Evolutionary conservation across 192 early-diverging fungal species (phyloP), one percentile per base, ranked within the genome.

Genomic region (Coemansia sp.): DNA sequence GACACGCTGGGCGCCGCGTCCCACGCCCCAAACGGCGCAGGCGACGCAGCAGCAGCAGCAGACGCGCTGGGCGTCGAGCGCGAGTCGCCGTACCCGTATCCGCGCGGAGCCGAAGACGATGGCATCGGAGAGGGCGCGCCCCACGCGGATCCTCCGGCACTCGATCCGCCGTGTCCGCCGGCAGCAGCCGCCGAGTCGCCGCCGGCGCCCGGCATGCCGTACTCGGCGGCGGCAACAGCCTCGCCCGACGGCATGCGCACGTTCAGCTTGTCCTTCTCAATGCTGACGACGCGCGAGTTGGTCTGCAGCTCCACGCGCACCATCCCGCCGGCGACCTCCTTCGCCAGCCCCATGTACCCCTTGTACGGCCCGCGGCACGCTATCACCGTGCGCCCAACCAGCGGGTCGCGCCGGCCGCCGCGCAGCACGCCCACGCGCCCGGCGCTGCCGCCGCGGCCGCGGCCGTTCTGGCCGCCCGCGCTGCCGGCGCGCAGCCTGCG

Each of bases 271-370:
- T 87, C 85, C 63, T 88, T 89, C 22, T 90, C 88, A 3, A 98
- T 89, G n/a, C 82, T 91, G 32, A 99, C 85, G 21, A 93, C 85
- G 11, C 87, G 84, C 26, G 87, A 88, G 71, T 90, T 94, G 32
- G 96, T 97, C 77, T 98, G 96, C 26, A 99, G 85, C 77, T 98
- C 95, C 6, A 99, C 91, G 26, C 96, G 87, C 8, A 90, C 93
- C 45, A 78, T 73, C 9, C 68, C 73, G 57, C 91, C 90, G 0
- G 86, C 84, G 0, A 90, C 85, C 42, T 97, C 95, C 71, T 97
- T 97, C 40, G 96, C 94, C 61, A 98, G 94, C 18, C 98, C 98
- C 18, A 96, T 78, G 74, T 97, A 99, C n/a, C 96, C 95, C 73
- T 99, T 99, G 85, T 92, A 94, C 13, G 93, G 91, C 10, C 98